Evolutionary conservation across 2,329 filamentous ascomycete species (phyloP).

Genomic region (Penicillium sp.): DNA sequence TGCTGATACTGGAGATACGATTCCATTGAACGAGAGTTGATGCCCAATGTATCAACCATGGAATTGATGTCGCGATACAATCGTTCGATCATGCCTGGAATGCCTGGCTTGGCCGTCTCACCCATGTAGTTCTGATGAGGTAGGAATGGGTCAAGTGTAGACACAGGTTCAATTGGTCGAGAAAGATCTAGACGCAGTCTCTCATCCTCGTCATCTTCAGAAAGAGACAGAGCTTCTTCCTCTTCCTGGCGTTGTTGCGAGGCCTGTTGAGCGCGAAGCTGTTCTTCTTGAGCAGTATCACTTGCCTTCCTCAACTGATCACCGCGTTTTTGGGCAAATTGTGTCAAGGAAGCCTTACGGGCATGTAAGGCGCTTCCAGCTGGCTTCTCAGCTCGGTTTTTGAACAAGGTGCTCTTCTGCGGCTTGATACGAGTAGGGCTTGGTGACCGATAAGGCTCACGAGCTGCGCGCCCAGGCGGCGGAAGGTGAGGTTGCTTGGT

Average conservation of each 20-base stretch:
- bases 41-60: slow-evolving; percentile 89
- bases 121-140: slow-evolving; percentile 49
- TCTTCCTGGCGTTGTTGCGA: slow-evolving; percentile 33
- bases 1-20: slow-evolving; percentile 55
- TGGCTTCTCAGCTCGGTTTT: slow-evolving; percentile 32
- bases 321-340: slow-evolving; percentile 33
- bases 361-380: slow-evolving; percentile 41
- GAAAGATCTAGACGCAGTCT: slow-evolving; percentile 46
- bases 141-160: slow-evolving; percentile 49
- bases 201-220: slow-evolving; percentile 51
- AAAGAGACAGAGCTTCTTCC: slow-evolving; percentile 39
- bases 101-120: slow-evolving; percentile 46
- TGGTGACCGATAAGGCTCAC: slow-evolving; percentile 45
- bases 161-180: slow-evolving; percentile 43
- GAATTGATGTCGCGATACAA: slow-evolving; percentile 58
- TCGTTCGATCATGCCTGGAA: slow-evolving; percentile 51
- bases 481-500: slow-evolving; percentile 37
- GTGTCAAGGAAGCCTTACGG: slow-evolving; percentile 40
- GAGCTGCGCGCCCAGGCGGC: slow-evolving; percentile 33
- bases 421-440: slow-evolving; percentile 44
- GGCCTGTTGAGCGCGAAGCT: slow-evolving; percentile 31
- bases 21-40: slow-evolving; percentile 71
- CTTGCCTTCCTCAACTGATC: slow-evolving; percentile 25
- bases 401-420: slow-evolving; percentile 28
- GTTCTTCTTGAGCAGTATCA: slow-evolving; percentile 28